A percentile compares a stretch with the other conserved stretches of the same genome.
Conservation (phyloP, 768 basidiomycete species). For the Suillus placidus region DNA sequence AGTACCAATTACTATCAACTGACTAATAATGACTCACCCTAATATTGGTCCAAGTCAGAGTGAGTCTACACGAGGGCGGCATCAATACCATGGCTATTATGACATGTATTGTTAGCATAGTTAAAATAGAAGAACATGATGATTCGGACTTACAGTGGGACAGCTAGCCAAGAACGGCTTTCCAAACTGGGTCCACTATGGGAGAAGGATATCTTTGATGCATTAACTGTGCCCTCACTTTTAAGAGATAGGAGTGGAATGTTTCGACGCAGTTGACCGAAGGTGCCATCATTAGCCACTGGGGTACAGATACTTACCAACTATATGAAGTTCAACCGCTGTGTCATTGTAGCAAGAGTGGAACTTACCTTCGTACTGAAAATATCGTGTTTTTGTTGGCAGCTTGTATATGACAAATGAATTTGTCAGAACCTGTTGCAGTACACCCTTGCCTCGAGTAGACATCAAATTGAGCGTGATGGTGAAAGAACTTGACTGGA, state of each 20-base stretch:
- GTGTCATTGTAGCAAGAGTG: slow-evolving; percentile 10
- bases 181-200: too few species aligned
- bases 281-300: slow-evolving; percentile 2
- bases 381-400: slow-evolving; percentile 26
- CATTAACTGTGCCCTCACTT: too few species aligned
- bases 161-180: too few species aligned
- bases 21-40: too few species aligned
- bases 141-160: too few species aligned
- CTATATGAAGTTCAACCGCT: slow-evolving; percentile 19
- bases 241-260: too few species aligned
- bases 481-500: not conserved
- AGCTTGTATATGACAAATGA: slow-evolving; percentile 34
- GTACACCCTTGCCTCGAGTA: not conserved
- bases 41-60: not conserved
- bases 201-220: too few species aligned
- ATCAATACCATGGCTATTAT: too few species aligned
- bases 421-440: slow-evolving; percentile 34
- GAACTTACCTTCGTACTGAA: slow-evolving; percentile 37
- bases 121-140: not conserved
- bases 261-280: too few species aligned
- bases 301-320: slow-evolving; percentile 25
- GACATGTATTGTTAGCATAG: too few species aligned
- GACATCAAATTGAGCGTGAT: not conserved
- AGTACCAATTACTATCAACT: too few species aligned
- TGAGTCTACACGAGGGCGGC: too few species aligned